phyloP scores from a whole-genome alignment of 2,329 filamentous ascomycete genomes.

The Aspergillus viridinutans region DNA sequence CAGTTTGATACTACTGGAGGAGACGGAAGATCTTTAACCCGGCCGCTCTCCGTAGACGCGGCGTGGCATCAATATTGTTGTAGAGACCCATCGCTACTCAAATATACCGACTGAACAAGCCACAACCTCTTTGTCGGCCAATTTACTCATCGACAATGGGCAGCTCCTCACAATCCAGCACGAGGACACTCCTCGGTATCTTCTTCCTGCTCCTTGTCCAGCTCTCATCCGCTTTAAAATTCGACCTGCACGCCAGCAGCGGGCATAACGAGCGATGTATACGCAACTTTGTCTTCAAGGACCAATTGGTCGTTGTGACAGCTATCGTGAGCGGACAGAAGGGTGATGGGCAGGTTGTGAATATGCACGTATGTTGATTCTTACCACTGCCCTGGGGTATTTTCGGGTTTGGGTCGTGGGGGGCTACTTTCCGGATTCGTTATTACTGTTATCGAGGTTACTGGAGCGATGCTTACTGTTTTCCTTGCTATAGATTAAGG shows the following conservation, averaged over 20 bases:
- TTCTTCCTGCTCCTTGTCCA: conserved; percentile 34
- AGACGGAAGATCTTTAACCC: conserved; percentile 30
- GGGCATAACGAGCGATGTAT: conserved; percentile 80
- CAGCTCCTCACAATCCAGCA: conserved; percentile 21
- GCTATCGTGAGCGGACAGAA: conserved; percentile 78
- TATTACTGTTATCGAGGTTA: background rate
- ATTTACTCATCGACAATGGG: conserved; percentile 25
- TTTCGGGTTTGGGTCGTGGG: conserved; percentile 6
- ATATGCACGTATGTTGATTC: conserved; percentile 70
- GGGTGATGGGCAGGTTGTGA: conserved; percentile 88
- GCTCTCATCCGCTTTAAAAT: conserved; percentile 69
- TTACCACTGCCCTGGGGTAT: background rate
- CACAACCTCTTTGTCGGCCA: conserved; percentile 10
- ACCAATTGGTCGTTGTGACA: conserved; percentile 93
- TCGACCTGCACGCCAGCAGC: conserved; percentile 73
- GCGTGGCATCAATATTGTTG: conserved; percentile 34
- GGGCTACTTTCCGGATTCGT: conserved; percentile 1
- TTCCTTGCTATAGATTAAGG: conserved; percentile 66
- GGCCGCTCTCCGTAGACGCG: conserved; percentile 24
- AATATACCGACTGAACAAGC: conserved; percentile 2
- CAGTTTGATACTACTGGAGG: background rate
- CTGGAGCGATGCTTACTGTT: conserved; percentile 6
- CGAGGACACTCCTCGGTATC: conserved; percentile 29
- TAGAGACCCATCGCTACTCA: conserved; percentile 11
- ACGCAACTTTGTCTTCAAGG: conserved; percentile 88